Conservation (phyloP, 169 alveolate genomes). For the Plasmodium ovale region DNA sequence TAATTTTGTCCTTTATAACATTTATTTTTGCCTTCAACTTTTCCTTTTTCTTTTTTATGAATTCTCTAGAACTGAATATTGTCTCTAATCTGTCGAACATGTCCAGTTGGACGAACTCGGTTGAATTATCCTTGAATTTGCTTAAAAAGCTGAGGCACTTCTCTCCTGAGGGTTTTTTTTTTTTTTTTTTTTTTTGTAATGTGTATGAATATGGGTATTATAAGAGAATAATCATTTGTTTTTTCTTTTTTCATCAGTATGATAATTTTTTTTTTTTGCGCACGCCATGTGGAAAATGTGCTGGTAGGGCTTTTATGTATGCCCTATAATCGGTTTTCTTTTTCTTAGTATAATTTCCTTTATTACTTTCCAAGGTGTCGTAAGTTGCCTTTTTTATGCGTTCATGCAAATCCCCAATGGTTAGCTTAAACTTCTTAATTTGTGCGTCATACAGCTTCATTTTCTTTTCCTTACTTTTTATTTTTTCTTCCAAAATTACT, state of each 20-base stretch:
- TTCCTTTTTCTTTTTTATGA: slow-evolving; percentile 62
- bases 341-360: not conserved
- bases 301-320: not conserved
- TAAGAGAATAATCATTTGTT: not conserved
- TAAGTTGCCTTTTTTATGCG: slow-evolving; percentile 52
- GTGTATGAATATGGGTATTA: not conserved
- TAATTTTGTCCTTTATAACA: slow-evolving; percentile 55
- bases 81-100: slow-evolving; percentile 75
- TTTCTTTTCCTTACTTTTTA: slow-evolving; percentile 64
- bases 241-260: not conserved
- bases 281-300: not conserved
- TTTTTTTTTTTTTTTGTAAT: too few species aligned
- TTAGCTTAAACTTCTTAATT: slow-evolving; percentile 47
- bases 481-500: slow-evolving; percentile 59
- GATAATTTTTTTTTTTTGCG: slow-evolving; percentile 2
- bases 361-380: slow-evolving; percentile 56
- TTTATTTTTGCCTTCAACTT: slow-evolving; percentile 50
- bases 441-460: slow-evolving; percentile 51
- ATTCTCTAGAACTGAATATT: slow-evolving; percentile 61
- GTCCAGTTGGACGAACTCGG: slow-evolving; percentile 63
- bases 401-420: slow-evolving; percentile 51
- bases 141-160: slow-evolving; percentile 64
- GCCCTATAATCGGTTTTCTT: not conserved
- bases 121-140: slow-evolving; percentile 47
- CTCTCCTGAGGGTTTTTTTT: slow-evolving; percentile 22